phyloP scores from a whole-genome alignment of 305 asterid species.

The Fraxinus platypoda region DNA sequence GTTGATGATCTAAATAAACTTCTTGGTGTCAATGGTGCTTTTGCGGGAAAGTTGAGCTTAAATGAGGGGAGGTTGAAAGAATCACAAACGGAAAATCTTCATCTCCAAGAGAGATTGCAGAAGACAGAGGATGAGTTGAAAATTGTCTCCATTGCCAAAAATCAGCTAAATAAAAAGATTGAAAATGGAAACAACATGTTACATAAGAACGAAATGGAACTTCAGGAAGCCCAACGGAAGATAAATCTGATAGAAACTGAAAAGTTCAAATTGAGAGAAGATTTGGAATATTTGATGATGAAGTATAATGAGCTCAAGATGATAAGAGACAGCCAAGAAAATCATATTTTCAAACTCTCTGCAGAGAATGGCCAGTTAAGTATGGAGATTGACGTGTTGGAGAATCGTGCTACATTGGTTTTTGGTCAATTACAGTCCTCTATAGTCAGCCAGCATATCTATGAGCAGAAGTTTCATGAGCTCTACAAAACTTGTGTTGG shows the following conservation, averaged over 20 bases:
- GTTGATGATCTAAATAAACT: conserved; percentile 43
- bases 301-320: conserved; percentile 35
- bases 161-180: conserved; percentile 42
- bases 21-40: conserved; percentile 38
- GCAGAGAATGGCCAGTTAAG: conserved; percentile 40
- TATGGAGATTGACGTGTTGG: conserved; percentile 48
- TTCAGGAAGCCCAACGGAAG: conserved; percentile 49
- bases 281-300: conserved; percentile 41
- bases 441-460: conserved; percentile 50
- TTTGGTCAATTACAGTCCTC: conserved; percentile 61
- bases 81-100: conserved; percentile 45
- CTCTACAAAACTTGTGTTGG: conserved; percentile 49
- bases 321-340: conserved; percentile 37
- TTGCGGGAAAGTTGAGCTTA: conserved; percentile 42
- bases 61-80: conserved; percentile 54
- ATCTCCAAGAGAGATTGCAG: conserved; percentile 52
- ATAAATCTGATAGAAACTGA: conserved; percentile 39
- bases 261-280: conserved; percentile 39
- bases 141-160: conserved; percentile 32
- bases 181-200: conserved; percentile 35
- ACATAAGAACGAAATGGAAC: conserved; percentile 43
- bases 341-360: conserved; percentile 42
- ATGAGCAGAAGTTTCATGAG: conserved; percentile 74
- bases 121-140: conserved; percentile 50
- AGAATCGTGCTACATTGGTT: conserved; percentile 43